A percentile compares a stretch with the other conserved stretches of the same genome.
Conservation (phyloP, 257 asterid genomes). For the Plantago elongata region DNA sequence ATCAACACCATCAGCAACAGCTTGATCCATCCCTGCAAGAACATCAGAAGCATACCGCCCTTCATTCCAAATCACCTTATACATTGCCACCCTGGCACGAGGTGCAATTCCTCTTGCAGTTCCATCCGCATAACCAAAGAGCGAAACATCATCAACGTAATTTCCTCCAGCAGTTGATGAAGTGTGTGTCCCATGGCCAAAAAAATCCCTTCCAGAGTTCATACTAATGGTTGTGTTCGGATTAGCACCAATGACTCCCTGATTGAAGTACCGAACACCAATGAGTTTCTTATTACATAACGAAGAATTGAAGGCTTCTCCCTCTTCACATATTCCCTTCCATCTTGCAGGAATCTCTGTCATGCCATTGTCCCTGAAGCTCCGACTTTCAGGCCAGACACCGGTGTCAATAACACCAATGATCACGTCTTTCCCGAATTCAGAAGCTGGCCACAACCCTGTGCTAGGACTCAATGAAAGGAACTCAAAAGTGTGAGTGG, state of each 20-base stretch:
- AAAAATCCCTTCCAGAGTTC: conserved; percentile 35
- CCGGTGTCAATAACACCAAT: conserved; percentile 41
- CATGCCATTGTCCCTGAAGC: conserved; percentile 44
- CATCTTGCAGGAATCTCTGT: conserved; percentile 34
- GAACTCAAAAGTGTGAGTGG: conserved; percentile 30
- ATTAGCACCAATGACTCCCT: conserved; percentile 27
- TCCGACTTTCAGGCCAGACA: conserved; percentile 42
- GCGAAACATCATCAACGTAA: conserved; percentile 28
- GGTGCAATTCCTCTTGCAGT: conserved; percentile 47
- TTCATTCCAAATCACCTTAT: conserved; percentile 31
- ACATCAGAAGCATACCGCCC: conserved; percentile 30
- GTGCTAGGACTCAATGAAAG: conserved; percentile 24
- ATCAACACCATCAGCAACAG: conserved; percentile 43
- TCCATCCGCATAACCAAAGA: conserved; percentile 40
- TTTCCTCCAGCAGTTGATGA: conserved; percentile 45
- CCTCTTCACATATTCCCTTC: conserved; percentile 43
- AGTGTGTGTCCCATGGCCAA: conserved; percentile 43
- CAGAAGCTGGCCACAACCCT: conserved; percentile 38
- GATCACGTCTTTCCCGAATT: conserved; percentile 32
- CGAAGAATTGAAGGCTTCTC: conserved; percentile 37
- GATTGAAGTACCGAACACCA: conserved; percentile 40
- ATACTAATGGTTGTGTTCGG: conserved; percentile 14
- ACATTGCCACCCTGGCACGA: conserved; percentile 30
- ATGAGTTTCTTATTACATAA: conserved; percentile 37
- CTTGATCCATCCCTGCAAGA: conserved; percentile 52